Conservation (phyloP, 2,329 filamentous ascomycete genomes). For the Aspergillus ustus region DNA sequence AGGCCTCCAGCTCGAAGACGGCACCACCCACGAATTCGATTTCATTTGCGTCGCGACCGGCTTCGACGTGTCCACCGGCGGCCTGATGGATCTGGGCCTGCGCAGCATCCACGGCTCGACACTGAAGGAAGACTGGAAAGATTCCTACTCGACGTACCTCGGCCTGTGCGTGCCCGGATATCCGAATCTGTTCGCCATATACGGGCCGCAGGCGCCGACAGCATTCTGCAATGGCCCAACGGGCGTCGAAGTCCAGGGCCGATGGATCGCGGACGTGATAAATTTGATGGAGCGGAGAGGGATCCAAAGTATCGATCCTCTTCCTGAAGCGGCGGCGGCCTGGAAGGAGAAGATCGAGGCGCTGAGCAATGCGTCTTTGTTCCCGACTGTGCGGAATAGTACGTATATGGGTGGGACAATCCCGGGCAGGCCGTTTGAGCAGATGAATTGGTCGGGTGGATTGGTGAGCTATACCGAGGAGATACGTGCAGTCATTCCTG, state of each 20-base stretch:
- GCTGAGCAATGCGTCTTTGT: conserved; percentile 51
- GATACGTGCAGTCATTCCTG: conserved; percentile 8
- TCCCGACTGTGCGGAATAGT: conserved; percentile 52
- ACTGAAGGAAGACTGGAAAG: conserved; percentile 44
- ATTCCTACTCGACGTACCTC: conserved; percentile 45
- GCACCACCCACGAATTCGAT: conserved; percentile 43
- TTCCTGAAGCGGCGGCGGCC: conserved; percentile 47
- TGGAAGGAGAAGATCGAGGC: conserved; percentile 57
- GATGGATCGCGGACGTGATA: neutral
- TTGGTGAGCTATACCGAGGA: conserved; percentile 22
- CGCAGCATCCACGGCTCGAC: conserved; percentile 35
- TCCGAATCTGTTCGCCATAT: conserved; percentile 58
- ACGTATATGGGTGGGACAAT: conserved; percentile 63
- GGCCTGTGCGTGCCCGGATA: conserved; percentile 50
- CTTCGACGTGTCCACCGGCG: conserved; percentile 46
- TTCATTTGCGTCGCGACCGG: conserved; percentile 47
- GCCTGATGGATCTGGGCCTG: conserved; percentile 44
- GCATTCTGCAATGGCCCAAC: conserved; percentile 62
- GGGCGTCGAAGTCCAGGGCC: conserved; percentile 52
- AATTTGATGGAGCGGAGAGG: conserved; percentile 36
- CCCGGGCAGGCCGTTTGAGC: conserved; percentile 59
- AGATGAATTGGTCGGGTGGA: conserved; percentile 48
- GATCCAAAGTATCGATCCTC: conserved; percentile 58
- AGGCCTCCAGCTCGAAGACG: conserved; percentile 48
- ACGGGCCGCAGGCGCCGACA: conserved; percentile 63